Conservation (phyloP, 2,329 filamentous ascomycete genomes). For the Penicillium freii region DNA sequence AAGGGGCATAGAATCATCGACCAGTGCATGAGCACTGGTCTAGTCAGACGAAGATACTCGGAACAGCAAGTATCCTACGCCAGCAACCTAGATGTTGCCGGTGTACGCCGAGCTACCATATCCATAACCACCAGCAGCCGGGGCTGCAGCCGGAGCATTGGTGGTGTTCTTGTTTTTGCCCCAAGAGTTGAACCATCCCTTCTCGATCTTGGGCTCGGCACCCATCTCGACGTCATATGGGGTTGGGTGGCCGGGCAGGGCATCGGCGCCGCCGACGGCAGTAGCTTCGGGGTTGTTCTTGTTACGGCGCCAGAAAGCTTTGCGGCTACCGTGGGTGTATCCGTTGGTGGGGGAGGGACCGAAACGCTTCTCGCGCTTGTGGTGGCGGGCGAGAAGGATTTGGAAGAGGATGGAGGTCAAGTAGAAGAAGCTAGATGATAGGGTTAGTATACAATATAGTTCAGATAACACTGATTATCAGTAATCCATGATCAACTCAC, state of each 20-base stretch:
- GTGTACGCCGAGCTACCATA: constrained; percentile 36
- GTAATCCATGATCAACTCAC: constrained; percentile 47
- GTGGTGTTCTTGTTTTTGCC: constrained; percentile 24
- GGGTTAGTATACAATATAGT: constrained; percentile 6
- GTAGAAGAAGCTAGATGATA: constrained; percentile 65
- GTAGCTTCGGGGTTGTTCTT: constrained; percentile 44
- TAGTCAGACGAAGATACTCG: not conserved
- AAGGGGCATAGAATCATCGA: constrained; percentile 21
- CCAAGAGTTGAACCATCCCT: constrained; percentile 22
- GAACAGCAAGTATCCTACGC: not conserved
- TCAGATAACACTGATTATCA: not conserved
- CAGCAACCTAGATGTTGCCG: constrained; percentile 25
- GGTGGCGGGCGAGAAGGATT: constrained; percentile 65
- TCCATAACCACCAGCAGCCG: constrained; percentile 27
- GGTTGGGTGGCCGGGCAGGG: constrained; percentile 41
- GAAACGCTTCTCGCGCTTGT: constrained; percentile 71
- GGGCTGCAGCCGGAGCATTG: constrained; percentile 1
- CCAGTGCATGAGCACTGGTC: not conserved
- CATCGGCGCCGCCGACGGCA: constrained; percentile 29
- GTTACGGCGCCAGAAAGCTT: constrained; percentile 42
- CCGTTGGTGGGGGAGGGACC: constrained; percentile 64
- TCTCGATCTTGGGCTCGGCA: constrained; percentile 18
- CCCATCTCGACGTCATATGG: constrained; percentile 40
- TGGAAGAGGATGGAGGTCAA: constrained; percentile 69
- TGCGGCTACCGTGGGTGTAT: constrained; percentile 62